Conservation (phyloP, 2,329 filamentous ascomycete species). For the Capronia coronata region DNA sequence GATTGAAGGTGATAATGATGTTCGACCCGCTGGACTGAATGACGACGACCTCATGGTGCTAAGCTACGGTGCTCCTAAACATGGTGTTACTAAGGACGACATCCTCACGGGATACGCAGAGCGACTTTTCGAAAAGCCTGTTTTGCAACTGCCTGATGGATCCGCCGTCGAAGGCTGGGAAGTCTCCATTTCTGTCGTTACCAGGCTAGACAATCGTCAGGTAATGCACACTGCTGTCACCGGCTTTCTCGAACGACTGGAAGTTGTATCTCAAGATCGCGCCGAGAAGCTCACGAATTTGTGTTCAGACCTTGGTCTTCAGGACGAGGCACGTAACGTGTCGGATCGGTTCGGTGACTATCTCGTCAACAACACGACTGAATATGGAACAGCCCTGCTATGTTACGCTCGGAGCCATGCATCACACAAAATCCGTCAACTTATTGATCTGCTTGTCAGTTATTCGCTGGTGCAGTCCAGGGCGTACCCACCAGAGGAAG, state of each 20-base stretch:
- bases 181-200: slow-evolving; percentile 73
- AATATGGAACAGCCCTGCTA: slow-evolving; percentile 79
- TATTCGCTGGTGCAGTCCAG: slow-evolving; percentile 80
- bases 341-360: slow-evolving; percentile 83
- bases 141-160: slow-evolving; percentile 32
- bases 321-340: slow-evolving; percentile 69
- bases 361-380: slow-evolving; percentile 63
- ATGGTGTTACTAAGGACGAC: slow-evolving; percentile 68
- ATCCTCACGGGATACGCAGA: slow-evolving; percentile 71
- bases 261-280: slow-evolving; percentile 61
- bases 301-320: slow-evolving; percentile 70
- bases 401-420: slow-evolving; percentile 86
- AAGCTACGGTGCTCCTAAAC: slow-evolving; percentile 58
- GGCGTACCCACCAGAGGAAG: slow-evolving; percentile 63
- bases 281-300: slow-evolving; percentile 78
- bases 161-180: slow-evolving; percentile 72
- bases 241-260: slow-evolving; percentile 65
- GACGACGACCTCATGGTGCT: slow-evolving; percentile 80
- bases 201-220: slow-evolving; percentile 67
- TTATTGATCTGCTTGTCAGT: slow-evolving; percentile 79
- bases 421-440: slow-evolving; percentile 69
- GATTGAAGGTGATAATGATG: slow-evolving; percentile 49
- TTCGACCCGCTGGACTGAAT: slow-evolving; percentile 57
- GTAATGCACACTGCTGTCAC: slow-evolving; percentile 68
- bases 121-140: slow-evolving; percentile 44